A percentile compares a stretch with the other conserved stretches of the same genome.
phyloP scores from a whole-genome alignment of 768 basidiomycete genomes.

The Mycena polygramma region DNA sequence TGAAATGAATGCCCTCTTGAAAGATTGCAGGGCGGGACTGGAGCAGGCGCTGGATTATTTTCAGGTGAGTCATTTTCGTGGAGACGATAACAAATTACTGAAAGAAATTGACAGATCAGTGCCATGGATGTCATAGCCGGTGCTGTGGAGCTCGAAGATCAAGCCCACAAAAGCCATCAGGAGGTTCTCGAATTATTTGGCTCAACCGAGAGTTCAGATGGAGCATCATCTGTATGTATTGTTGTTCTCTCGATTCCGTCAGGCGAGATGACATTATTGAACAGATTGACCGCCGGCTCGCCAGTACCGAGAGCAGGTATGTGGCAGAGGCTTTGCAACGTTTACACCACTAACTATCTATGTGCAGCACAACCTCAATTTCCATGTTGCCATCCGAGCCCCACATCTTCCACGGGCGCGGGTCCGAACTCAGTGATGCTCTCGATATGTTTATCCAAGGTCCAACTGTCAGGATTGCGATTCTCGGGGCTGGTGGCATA shows the following conservation, averaged over 20 bases:
- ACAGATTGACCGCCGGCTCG: background rate
- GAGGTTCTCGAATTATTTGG: background rate
- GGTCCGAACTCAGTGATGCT: background rate
- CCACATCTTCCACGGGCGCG: background rate
- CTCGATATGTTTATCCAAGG: background rate
- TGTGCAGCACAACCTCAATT: background rate
- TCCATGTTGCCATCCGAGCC: constrained; percentile 4
- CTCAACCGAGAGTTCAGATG: background rate
- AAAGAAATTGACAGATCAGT: background rate
- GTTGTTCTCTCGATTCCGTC: background rate
- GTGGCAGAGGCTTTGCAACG: background rate
- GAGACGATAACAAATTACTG: background rate
- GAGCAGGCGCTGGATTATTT: background rate
- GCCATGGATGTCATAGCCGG: background rate
- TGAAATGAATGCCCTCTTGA: background rate
- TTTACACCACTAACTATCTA: background rate
- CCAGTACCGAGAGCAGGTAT: constrained; percentile 2
- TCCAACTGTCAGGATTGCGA: background rate
- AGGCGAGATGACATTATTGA: too few species aligned
- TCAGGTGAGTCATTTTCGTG: background rate
- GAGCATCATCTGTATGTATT: background rate
- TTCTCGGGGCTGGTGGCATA: background rate
- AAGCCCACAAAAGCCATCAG: background rate
- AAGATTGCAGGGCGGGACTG: background rate
- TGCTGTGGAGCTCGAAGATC: background rate